Base-by-base conservation (phyloP, 495 filamentous ascomycete genomes). In the Thermochaetoides thermophila region DNA sequence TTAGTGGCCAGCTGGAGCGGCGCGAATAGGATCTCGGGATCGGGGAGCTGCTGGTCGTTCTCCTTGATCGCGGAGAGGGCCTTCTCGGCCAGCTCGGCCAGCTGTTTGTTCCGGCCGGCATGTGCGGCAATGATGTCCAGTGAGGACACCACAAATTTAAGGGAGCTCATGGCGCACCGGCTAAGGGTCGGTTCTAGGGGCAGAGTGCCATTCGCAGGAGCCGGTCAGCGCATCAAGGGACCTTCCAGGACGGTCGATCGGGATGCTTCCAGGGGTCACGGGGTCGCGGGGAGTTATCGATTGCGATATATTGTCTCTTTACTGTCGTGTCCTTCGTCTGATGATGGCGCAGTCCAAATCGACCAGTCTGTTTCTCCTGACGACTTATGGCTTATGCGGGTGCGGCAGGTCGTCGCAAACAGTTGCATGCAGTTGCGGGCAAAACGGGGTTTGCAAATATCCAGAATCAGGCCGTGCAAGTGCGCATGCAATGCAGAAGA, bases 91-190 rank as follows among this genome's bases (percentile, higher is more conserved):
- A 84, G 62, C 34, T 91, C 84, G 30, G 71, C 74, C 28, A 96
- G 65, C 51, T 79, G 71, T 53, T 81, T 89, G 48, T 71, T 78
- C 50, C 69, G 79, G 50, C 75, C 68, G 22, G 84, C 84, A 58
- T 96, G 86, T 56, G 78, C 69, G 30, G 76, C 81, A 46, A 99
- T 94, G 44, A 74, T 71, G 61, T 96, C 89, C 32, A 99, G 59
- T 17, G 91, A 84, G 35, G 80, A 83, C 32, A 92, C 77, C 38
- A 95, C 82, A 52, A 96, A 96, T 34, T 93, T 83, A 35, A 93
- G 77, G 31, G 89, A 95, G 65, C 81, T 89, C 56, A 94, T 78
- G 34, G 76, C 69, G 68, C 60, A 48, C 51, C 56, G 44, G 45
- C 25, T 17, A 28, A 22, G 14, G 27, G 19, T 10, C 37, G 27